A percentile compares a stretch with the other conserved stretches of the same genome.
Evolutionary conservation across 164 flowering plant genomes (phyloP).

Genomic region (Chimonanthus praecox): DNA sequence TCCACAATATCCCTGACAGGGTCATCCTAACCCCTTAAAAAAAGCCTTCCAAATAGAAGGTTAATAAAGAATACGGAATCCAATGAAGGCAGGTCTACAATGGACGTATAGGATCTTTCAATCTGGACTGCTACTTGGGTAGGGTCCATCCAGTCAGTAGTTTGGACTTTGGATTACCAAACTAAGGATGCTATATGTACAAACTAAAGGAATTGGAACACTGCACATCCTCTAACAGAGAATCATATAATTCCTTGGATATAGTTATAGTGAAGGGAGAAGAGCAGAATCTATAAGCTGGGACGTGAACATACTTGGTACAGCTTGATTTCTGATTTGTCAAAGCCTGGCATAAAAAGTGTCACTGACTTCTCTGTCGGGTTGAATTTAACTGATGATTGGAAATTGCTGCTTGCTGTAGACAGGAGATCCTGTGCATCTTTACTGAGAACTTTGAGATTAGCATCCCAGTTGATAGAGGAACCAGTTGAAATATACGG

Average conservation of each 20-base stretch:
- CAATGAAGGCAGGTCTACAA: background rate
- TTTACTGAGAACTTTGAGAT: conserved; percentile 23
- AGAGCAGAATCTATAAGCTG: background rate
- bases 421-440: conserved; percentile 41
- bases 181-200: background rate
- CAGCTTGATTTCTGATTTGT: conserved; percentile 89
- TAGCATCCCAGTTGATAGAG: conserved; percentile 49
- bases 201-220: background rate
- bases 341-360: conserved; percentile 96
- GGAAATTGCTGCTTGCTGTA: conserved; percentile 13
- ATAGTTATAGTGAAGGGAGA: background rate
- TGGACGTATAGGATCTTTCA: background rate
- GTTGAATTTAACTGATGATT: conserved; percentile 52
- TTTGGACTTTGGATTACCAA: background rate
- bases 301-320: conserved; percentile 56
- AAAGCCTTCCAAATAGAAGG: too few relatives aligned
- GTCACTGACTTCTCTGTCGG: conserved; percentile 50
- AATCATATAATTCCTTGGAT: background rate
- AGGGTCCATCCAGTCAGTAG: background rate
- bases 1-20: too few relatives aligned
- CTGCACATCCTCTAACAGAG: too few relatives aligned
- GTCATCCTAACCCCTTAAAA: too few relatives aligned
- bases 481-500: conserved; percentile 40
- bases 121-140: background rate
- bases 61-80: too few relatives aligned